Base-by-base conservation (phyloP, 78 protist species). In the Pirum gemmata region DNA sequence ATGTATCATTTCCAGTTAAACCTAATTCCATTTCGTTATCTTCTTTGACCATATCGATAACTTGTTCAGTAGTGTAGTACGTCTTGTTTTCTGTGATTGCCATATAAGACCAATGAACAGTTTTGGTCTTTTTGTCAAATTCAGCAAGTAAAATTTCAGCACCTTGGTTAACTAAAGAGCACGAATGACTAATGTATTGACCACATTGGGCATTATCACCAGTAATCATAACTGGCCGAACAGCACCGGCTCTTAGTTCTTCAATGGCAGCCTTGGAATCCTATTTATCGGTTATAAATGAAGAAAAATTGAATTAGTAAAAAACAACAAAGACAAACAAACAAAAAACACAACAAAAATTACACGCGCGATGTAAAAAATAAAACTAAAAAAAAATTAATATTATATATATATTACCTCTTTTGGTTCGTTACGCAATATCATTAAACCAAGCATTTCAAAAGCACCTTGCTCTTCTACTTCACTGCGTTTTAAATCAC, bases 201-300 rank as follows among this genome's bases (percentile, higher is more conserved):
- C 67, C 67, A 51, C 67, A 51, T 8, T 91, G 91, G 26, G 92
- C 90, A 83, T 96, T 93, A 87, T 96, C 98, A 40, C 79, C 79
- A 13, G 79, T 76, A 18, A 76, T 37, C 79, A 76, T 76, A 18
- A 37, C 79, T 76, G 39, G 37, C 13, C 79, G 79, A 2, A 76
- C 79, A 36, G 61, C 79, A 13, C 61, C 37, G 13, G 2, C 13
- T 38, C 37, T 76, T 13, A 76, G 13, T 76, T 76, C 79, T 13
- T 21, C 34, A 37, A 76, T 37, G 37, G 79, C 79, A 76, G 79
- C 2, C 13, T 76, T 36, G 2, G 79, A 76, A 38, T 76, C 61
- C 5, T 51, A 5, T 51, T n/a, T n/a, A n/a, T n/a, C n/a, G n/a
- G n/a, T n/a, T n/a, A n/a, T n/a, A n/a, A n/a, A n/a, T n/a, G n/a